Percentiles rank a stretch among this genome's conserved stretches.
These are phyloP conservation scores for Rhizoctonia solani DNA, from an alignment of 1,284 basidiomycete genomes.

Conservation along the genomic window DNA sequence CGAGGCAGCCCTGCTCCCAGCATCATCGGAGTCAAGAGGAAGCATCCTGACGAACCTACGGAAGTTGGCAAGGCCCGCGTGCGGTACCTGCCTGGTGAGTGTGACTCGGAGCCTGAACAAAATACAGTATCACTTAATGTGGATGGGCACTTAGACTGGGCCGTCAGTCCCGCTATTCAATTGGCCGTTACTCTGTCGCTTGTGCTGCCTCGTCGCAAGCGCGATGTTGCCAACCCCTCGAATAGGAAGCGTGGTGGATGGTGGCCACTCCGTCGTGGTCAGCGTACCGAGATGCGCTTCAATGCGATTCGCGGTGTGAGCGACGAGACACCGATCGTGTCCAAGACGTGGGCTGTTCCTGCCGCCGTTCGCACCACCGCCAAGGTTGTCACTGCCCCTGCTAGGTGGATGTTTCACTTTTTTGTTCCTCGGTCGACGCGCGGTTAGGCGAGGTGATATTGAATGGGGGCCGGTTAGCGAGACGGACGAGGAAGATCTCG, in stretches of 20 bases:
- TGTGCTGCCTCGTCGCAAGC: constrained; percentile 26
- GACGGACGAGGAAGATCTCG: not conserved
- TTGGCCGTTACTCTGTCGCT: constrained; percentile 24
- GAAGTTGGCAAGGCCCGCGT: constrained; percentile 3
- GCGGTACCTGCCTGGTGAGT: constrained; percentile 31
- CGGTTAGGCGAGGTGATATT: not conserved
- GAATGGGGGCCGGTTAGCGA: not conserved
- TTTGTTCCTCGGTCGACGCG: constrained; percentile 28
- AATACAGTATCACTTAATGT: not conserved
- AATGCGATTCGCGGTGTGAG: constrained; percentile 31
- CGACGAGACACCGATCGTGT: constrained; percentile 26
- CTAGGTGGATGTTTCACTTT: constrained; percentile 26
- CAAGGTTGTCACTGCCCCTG: constrained; percentile 32
- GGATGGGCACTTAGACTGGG: constrained; percentile 6
- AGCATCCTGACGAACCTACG: constrained; percentile 26
- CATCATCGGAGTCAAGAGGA: constrained; percentile 34
- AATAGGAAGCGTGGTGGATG: constrained; percentile 15
- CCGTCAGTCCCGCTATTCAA: constrained; percentile 31
- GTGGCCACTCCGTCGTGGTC: constrained; percentile 28
- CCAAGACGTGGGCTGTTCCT: constrained; percentile 19
- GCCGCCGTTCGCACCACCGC: constrained; percentile 21
- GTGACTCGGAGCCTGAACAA: not conserved
- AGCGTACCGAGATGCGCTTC: constrained; percentile 27
- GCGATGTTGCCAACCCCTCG: constrained; percentile 21
- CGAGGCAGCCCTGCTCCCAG: constrained; percentile 21